Conservation (phyloP, 169 alveolate genomes). For the Plasmodium ovale region DNA sequence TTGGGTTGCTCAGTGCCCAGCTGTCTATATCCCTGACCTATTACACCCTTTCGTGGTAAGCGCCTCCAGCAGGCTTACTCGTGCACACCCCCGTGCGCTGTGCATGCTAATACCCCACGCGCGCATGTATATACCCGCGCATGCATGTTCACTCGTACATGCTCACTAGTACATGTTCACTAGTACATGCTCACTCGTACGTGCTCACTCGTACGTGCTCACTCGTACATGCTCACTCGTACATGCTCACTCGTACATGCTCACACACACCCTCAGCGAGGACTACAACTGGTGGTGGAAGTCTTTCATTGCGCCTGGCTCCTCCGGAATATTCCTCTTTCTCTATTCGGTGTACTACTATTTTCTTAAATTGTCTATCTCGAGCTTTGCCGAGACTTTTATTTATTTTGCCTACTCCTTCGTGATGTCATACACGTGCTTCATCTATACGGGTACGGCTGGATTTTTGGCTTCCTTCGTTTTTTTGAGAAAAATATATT, state of each 20-base stretch:
- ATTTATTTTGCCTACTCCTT: slow-evolving; percentile 88
- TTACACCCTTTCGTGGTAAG: slow-evolving; percentile 79
- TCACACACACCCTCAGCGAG: slow-evolving; percentile 62
- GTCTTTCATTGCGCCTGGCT: slow-evolving; percentile 84
- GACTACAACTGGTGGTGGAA: slow-evolving; percentile 92
- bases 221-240: background rate
- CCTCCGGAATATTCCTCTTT: slow-evolving; percentile 85
- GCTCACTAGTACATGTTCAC: no score
- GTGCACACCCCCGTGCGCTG: background rate
- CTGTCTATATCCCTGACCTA: slow-evolving; percentile 80
- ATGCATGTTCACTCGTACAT: no score
- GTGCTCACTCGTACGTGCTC: background rate
- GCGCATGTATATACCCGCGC: background rate
- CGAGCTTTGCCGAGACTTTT: slow-evolving; percentile 83
- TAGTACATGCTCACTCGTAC: no score
- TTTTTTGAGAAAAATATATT: slow-evolving; percentile 85
- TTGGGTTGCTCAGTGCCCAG: slow-evolving; percentile 83
- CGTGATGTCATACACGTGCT: slow-evolving; percentile 82
- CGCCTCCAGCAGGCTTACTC: background rate
- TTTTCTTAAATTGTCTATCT: slow-evolving; percentile 76
- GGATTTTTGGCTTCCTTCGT: slow-evolving; percentile 87
- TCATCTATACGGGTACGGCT: slow-evolving; percentile 87
- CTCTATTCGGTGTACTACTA: slow-evolving; percentile 84
- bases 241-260: background rate
- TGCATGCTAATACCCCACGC: no score